Percentiles rank a stretch among this genome's conserved stretches.
phyloP scores from a whole-genome alignment of 129 eudicot species.

The Centrapalus pauciflorus region DNA sequence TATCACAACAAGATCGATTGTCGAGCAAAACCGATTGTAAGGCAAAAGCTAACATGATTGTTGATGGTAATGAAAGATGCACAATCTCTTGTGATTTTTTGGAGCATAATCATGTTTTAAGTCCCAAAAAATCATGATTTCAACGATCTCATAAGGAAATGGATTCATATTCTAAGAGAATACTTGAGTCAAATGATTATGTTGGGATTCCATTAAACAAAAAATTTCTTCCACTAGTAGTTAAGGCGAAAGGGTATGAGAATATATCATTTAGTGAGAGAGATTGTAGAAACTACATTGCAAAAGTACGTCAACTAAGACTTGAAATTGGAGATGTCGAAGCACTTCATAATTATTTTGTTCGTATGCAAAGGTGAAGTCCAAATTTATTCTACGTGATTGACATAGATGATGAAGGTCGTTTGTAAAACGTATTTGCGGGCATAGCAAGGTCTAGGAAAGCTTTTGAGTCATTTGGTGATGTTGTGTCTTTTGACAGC shows the following conservation, averaged over 20 bases:
- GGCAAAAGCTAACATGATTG: background rate
- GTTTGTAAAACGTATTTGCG: no score
- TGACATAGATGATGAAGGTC: background rate
- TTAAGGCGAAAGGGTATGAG: background rate
- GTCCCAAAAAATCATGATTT: background rate
- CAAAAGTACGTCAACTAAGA: background rate
- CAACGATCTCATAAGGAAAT: background rate
- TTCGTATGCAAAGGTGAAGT: no score
- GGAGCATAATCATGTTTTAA: conserved; percentile 10
- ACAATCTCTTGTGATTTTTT: background rate
- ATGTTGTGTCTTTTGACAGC: background rate
- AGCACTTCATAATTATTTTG: background rate
- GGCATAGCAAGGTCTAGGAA: no score
- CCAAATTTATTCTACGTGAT: background rate
- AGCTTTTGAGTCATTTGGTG: no score
- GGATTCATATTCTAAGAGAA: background rate
- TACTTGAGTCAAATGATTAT: conserved; percentile 5
- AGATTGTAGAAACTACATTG: background rate
- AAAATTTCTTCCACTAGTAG: background rate
- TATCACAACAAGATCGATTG: background rate
- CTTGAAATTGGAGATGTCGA: background rate
- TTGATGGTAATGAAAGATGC: background rate
- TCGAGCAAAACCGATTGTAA: conserved; percentile 2
- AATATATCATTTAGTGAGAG: background rate
- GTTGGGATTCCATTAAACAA: background rate